A percentile compares a stretch with the other conserved stretches of the same genome.
Evolutionary conservation across 2,329 filamentous ascomycete genomes (phyloP).

Genomic region (Fonsecaea pedrosoi): DNA sequence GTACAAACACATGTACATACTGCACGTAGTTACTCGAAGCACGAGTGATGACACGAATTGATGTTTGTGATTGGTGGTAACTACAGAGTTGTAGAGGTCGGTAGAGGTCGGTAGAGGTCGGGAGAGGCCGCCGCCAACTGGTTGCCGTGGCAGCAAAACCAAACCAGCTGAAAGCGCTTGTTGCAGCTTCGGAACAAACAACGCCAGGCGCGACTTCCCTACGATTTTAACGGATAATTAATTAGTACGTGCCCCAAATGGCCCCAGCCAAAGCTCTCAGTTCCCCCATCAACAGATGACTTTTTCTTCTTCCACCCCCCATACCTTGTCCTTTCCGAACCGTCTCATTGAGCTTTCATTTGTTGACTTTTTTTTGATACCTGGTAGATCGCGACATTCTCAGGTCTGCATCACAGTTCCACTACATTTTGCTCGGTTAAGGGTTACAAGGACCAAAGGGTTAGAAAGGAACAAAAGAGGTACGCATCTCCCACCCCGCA

Average conservation of each 20-base stretch:
- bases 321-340: not conserved
- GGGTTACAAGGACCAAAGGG: not conserved
- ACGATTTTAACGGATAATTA: no score
- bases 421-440: not conserved
- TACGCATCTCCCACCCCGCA: not conserved
- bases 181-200: constrained; percentile 7
- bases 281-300: constrained; percentile 19
- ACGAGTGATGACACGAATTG: no score
- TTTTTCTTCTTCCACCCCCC: constrained; percentile 3
- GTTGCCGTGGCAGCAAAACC: constrained; percentile 18
- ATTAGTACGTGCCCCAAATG: constrained; percentile 5
- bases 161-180: not conserved
- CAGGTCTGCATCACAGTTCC: constrained; percentile 5
- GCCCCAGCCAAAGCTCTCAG: constrained; percentile 7
- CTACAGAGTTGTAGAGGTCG: no score
- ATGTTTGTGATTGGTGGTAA: no score
- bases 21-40: no score
- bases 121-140: not conserved
- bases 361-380: constrained; percentile 4
- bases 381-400: not conserved
- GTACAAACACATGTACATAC: no score
- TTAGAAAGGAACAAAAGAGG: not conserved
- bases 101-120: no score
- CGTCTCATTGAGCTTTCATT: constrained; percentile 7
- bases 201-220: constrained; percentile 19